Conservation (phyloP, 352 stramenopile genomes). For the Pythium aphanidermatum region DNA sequence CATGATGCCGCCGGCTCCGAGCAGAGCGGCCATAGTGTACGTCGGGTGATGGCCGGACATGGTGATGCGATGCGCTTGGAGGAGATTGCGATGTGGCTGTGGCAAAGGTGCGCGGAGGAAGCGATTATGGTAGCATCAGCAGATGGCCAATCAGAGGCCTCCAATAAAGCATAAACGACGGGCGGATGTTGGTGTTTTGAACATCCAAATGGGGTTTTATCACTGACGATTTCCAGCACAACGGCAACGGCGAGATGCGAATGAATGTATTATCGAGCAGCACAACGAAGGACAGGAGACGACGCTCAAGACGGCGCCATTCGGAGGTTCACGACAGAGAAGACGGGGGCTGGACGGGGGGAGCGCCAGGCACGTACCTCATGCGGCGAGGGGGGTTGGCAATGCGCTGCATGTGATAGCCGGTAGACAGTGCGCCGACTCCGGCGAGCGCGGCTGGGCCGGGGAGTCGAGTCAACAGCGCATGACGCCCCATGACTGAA, state of each 20-base stretch:
- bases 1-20: slow-evolving; percentile 60
- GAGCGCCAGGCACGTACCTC: slow-evolving; percentile 45
- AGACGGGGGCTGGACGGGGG: slow-evolving; percentile 21
- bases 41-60: slow-evolving; percentile 76
- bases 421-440: slow-evolving; percentile 39
- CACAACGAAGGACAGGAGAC: too few species aligned
- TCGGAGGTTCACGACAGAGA: neutral
- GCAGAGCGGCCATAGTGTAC: slow-evolving; percentile 74
- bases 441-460: slow-evolving; percentile 39
- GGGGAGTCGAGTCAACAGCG: slow-evolving; percentile 38
- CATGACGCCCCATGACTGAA: slow-evolving; percentile 46
- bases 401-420: slow-evolving; percentile 74
- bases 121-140: too few species aligned
- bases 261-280: too few species aligned
- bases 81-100: too few species aligned
- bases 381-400: slow-evolving; percentile 45
- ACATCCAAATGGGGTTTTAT: too few species aligned
- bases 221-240: too few species aligned
- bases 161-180: too few species aligned
- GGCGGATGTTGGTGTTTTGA: too few species aligned
- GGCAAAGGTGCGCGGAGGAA: too few species aligned
- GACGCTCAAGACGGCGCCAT: too few species aligned
- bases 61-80: slow-evolving; percentile 2
- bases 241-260: too few species aligned
- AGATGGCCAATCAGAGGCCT: too few species aligned